Base-by-base conservation (phyloP, 2,329 filamentous ascomycete genomes). In the Sporothrix pallida region DNA sequence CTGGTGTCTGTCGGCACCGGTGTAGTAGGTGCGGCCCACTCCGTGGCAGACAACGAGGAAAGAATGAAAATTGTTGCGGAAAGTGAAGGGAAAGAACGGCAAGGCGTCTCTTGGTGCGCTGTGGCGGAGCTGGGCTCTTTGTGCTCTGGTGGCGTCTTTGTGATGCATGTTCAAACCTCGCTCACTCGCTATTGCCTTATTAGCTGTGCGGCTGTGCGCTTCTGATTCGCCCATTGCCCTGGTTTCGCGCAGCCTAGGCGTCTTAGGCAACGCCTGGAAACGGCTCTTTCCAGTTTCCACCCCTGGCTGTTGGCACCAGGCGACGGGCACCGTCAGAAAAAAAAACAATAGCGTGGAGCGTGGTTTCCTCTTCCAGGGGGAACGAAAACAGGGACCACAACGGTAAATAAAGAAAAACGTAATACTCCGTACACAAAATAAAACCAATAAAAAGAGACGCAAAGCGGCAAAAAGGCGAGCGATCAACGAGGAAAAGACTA, bases 121-220 rank as follows among this genome's bases (percentile, higher is more conserved):
- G 69, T 72, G 71, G 71, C 71, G 63, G 63, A 72, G 71, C 71
- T 68, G 20, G 3, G 62, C 12, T 17, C 37, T 48, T 46, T 56
- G 52, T 26, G 52, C 20, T 56, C 31, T 46, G 62, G 62, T 67
- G 62, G 62, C 62, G 62, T 48, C 62, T 20, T 12, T 48, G 31
- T 48, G 31, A 6, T 63, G 42, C 62, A 31, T 23, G n/a, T 20
- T 48, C 42, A 20, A n/a, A 26, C 20, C 31, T 67, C 62, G 42
- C 62, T 46, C 58, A 31, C 15, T 63, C 15, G 26, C 37, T 63
- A n/a, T 67, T 67, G 42, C 60, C 60, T 46, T 42, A 17, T 6
- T 15, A 48, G 42, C 58, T 63, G 46, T 67, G 54, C 37, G 46
- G 50, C 67, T 70, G 50, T 44, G 48, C 67, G 67, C 23, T 50